Percentiles rank a stretch among this genome's conserved stretches.
These are phyloP conservation scores for Amaranthus palmeri DNA, from an alignment of 148 eudicot genomes.

Conservation along the genomic window DNA sequence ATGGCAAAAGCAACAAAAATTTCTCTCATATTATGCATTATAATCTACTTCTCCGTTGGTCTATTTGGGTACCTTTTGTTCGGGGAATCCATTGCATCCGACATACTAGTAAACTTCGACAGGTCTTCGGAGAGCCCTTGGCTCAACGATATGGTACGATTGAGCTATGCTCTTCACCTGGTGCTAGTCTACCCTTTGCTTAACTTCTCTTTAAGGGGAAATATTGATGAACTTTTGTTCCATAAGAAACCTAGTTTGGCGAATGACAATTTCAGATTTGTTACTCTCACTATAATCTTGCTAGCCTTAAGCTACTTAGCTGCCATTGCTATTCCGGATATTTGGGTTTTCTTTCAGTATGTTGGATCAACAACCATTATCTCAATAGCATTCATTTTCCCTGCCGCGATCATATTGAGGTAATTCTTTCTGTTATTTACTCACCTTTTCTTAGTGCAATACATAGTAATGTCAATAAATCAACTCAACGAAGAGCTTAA, in stretches of 20 bases:
- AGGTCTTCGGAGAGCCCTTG: constrained; percentile 43
- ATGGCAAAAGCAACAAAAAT: constrained; percentile 69
- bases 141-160: constrained; percentile 58
- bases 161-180: constrained; percentile 88
- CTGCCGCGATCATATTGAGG: constrained; percentile 76
- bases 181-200: constrained; percentile 78
- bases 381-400: constrained; percentile 80
- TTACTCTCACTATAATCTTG: constrained; percentile 42
- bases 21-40: constrained; percentile 62
- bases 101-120: constrained; percentile 91
- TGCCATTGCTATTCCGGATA: constrained; percentile 74
- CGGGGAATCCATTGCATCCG: constrained; percentile 79
- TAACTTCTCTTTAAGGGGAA: constrained; percentile 70
- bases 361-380: constrained; percentile 83
- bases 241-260: constrained; percentile 44
- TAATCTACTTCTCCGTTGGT: constrained; percentile 70
- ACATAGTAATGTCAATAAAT: too few species aligned
- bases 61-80: constrained; percentile 83
- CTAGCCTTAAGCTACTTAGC: constrained; percentile 43
- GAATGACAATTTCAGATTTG: constrained; percentile 48
- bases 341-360: constrained; percentile 89
- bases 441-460: too few species aligned
- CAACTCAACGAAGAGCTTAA: too few species aligned
- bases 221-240: constrained; percentile 71
- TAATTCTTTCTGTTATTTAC: constrained; percentile 10